phyloP scores from a whole-genome alignment of 192 early-diverging fungal species.

The Coemansia sp. region DNA sequence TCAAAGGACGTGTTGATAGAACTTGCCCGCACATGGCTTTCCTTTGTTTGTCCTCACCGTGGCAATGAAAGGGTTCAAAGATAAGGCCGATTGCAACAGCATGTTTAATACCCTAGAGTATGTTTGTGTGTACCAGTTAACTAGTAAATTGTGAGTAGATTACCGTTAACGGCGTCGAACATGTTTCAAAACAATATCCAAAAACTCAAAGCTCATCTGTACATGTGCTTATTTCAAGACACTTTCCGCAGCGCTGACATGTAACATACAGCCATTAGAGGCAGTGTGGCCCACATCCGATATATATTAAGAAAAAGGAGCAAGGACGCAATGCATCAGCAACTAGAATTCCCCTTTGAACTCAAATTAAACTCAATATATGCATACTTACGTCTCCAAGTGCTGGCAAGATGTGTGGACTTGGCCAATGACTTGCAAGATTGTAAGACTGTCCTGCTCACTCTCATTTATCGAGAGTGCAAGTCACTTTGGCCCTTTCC shows the following conservation, averaged over 20 bases:
- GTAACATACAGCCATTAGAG: neutral
- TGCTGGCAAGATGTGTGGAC: neutral
- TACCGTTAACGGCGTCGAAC: neutral
- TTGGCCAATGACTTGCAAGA: neutral
- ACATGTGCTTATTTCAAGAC: neutral
- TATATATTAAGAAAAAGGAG: neutral
- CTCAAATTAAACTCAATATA: conserved; percentile 12
- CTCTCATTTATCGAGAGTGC: neutral
- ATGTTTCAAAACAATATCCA: neutral
- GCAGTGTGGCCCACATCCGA: neutral
- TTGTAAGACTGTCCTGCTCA: neutral
- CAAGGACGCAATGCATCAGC: neutral
- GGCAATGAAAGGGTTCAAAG: neutral
- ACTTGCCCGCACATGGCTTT: neutral
- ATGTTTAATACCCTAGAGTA: neutral
- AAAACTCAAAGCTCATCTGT: too few species aligned
- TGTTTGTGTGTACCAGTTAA: neutral
- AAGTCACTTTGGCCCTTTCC: neutral
- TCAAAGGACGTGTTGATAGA: neutral
- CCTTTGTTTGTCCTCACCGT: neutral
- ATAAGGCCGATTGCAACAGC: neutral
- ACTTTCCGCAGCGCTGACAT: conserved; percentile 1
- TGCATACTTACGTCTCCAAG: conserved; percentile 11
- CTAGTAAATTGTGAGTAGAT: neutral
- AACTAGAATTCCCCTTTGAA: neutral